These are phyloP conservation scores for Hyaloscypha variabilis DNA, from an alignment of 495 filamentous ascomycete genomes.

Conservation along the genomic window DNA sequence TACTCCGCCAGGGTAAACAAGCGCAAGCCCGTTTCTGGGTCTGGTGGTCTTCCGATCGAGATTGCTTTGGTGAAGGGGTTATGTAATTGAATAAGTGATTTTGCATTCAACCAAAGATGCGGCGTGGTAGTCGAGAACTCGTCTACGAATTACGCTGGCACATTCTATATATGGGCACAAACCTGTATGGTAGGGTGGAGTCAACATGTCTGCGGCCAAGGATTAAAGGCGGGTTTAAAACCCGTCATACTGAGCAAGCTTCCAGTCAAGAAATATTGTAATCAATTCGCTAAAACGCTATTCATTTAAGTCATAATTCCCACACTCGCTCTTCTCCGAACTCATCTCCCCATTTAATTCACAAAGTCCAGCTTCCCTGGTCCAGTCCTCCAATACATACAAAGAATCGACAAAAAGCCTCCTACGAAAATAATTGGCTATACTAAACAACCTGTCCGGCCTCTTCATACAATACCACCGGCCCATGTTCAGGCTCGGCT, in stretches of 20 bases:
- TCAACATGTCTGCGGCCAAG: too few species aligned
- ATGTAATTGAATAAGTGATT: too few species aligned
- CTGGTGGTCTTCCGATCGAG: too few species aligned
- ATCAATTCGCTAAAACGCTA: slow-evolving; percentile 23
- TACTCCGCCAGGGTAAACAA: too few species aligned
- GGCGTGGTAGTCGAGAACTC: too few species aligned
- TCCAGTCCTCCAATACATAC: slow-evolving; percentile 5
- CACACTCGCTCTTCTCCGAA: background rate
- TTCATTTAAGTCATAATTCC: slow-evolving; percentile 29
- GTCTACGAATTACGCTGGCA: too few species aligned
- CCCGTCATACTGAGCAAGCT: background rate
- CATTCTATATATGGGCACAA: too few species aligned
- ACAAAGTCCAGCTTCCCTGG: background rate
- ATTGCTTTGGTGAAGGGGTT: too few species aligned
- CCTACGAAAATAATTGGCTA: background rate
- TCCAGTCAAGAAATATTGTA: background rate
- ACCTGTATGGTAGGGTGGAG: too few species aligned
- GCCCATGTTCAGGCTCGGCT: background rate
- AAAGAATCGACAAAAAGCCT: slow-evolving; percentile 7
- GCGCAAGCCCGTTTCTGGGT: too few species aligned
- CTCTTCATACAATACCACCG: slow-evolving; percentile 28
- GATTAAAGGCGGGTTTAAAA: background rate
- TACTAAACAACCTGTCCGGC: slow-evolving; percentile 22
- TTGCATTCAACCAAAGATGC: too few species aligned
- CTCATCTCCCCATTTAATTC: slow-evolving; percentile 7